Evolutionary conservation across 2,329 filamentous ascomycete genomes (phyloP).

Genomic region (Rhynchosporium graminicola): DNA sequence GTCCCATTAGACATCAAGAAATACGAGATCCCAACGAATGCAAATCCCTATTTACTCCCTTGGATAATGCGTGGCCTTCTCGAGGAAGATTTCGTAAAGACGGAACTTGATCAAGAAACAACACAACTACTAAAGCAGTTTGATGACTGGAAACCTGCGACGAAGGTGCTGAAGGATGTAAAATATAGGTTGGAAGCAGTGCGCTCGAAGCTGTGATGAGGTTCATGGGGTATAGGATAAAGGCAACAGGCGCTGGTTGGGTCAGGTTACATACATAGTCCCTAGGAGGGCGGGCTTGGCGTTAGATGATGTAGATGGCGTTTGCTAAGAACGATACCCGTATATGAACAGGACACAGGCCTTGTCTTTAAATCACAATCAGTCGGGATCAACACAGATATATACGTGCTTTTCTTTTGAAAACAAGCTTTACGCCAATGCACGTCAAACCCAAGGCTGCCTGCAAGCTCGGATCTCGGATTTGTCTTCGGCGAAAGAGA

Average conservation of each 20-base stretch:
- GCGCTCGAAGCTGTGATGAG: conserved; percentile 67
- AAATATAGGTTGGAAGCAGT: conserved; percentile 93
- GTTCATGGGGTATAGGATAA: conserved; percentile 4
- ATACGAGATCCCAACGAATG: conserved; percentile 49
- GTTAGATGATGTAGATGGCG: conserved; percentile 18
- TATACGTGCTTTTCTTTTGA: neutral
- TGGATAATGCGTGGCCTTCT: conserved; percentile 94
- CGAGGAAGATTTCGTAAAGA: conserved; percentile 88
- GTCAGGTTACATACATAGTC: conserved; percentile 1
- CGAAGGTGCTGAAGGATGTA: conserved; percentile 91
- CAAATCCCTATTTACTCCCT: conserved; percentile 88
- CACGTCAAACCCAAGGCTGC: neutral
- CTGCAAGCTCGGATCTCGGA: neutral
- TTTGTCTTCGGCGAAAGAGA: no score
- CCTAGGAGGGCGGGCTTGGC: conserved; percentile 11
- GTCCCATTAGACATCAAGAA: conserved; percentile 53
- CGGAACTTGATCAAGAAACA: conserved; percentile 75
- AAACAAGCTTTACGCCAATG: conserved; percentile 4
- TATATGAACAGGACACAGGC: conserved; percentile 1
- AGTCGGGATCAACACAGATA: neutral
- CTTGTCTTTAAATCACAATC: neutral
- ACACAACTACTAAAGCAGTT: conserved; percentile 81
- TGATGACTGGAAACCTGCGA: conserved; percentile 88
- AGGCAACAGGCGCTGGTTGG: conserved; percentile 6
- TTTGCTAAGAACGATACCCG: conserved; percentile 20